Conservation (phyloP, 495 filamentous ascomycete genomes). For the Penicillium pulvis region DNA sequence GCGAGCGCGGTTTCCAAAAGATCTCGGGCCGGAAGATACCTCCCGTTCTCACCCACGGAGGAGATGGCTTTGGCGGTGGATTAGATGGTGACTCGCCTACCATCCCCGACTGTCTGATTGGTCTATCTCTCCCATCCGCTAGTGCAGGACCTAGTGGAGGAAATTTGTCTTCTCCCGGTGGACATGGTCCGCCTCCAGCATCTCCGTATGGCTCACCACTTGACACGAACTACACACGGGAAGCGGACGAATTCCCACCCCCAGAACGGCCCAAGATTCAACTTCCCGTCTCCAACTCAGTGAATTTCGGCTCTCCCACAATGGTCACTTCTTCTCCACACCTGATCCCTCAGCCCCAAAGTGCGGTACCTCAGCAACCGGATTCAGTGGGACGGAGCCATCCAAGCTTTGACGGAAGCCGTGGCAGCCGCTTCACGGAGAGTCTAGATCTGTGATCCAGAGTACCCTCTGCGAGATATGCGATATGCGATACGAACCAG, state of each 20-base stretch:
- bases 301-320: slow-evolving; percentile 32
- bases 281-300: slow-evolving; percentile 49
- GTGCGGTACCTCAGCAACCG: slow-evolving; percentile 30
- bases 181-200: slow-evolving; percentile 37
- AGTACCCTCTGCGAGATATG: slow-evolving; percentile 16
- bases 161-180: slow-evolving; percentile 22
- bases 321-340: slow-evolving; percentile 24
- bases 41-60: slow-evolving; percentile 67
- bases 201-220: slow-evolving; percentile 39
- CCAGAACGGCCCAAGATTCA: slow-evolving; percentile 52
- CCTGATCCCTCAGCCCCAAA: slow-evolving; percentile 27
- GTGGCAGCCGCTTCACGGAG: slow-evolving; percentile 59
- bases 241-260: slow-evolving; percentile 33
- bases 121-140: slow-evolving; percentile 21
- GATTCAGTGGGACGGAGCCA: slow-evolving; percentile 56
- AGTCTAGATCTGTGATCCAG: slow-evolving; percentile 30
- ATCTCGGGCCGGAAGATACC: slow-evolving; percentile 74
- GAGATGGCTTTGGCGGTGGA: slow-evolving; percentile 67
- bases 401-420: slow-evolving; percentile 56
- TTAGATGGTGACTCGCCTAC: slow-evolving; percentile 28
- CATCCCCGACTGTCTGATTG: slow-evolving; percentile 18
- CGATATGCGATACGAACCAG: slow-evolving; percentile 27
- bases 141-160: slow-evolving; percentile 16
- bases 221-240: slow-evolving; percentile 39
- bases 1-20: slow-evolving; percentile 59